Evolutionary conservation across 2,329 filamentous ascomycete species (phyloP).

Genomic region (Coniochaeta prunicola): DNA sequence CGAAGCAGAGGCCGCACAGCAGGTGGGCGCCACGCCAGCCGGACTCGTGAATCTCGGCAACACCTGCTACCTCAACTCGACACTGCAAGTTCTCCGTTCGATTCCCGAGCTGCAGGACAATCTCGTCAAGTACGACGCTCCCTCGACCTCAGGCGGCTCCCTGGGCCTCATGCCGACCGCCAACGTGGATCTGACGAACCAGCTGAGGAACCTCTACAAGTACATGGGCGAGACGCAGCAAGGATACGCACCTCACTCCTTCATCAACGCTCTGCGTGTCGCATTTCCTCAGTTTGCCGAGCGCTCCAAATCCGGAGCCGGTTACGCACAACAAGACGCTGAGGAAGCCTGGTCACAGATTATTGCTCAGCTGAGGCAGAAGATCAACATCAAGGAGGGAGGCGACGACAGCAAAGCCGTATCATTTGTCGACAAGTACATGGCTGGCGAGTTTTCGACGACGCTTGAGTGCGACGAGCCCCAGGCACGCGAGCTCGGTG

Average conservation of each 20-base stretch:
- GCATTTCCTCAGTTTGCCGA: constrained; percentile 92
- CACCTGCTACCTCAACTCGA: constrained; percentile 97
- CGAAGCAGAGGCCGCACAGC: constrained; percentile 78
- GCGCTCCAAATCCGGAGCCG: constrained; percentile 70
- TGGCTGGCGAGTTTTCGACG: constrained; percentile 75
- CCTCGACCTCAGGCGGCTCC: constrained; percentile 14
- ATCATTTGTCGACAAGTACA: constrained; percentile 85
- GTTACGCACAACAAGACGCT: constrained; percentile 95
- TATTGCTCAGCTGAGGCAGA: constrained; percentile 71
- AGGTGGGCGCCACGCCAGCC: constrained; percentile 77
- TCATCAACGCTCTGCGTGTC: constrained; percentile 71
- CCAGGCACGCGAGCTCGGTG: constrained; percentile 65
- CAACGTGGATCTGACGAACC: constrained; percentile 65
- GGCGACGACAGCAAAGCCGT: constrained; percentile 38
- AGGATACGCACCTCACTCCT: constrained; percentile 75
- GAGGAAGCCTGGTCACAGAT: constrained; percentile 99
- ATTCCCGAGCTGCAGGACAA: constrained; percentile 87
- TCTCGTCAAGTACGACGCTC: constrained; percentile 58
- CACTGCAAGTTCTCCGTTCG: constrained; percentile 79
- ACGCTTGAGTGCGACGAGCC: constrained; percentile 78
- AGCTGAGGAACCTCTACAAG: constrained; percentile 77
- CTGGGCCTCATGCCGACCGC: constrained; percentile 25
- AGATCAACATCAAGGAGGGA: constrained; percentile 58
- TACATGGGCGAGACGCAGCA: constrained; percentile 85
- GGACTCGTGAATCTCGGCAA: constrained; percentile 91